Evolutionary conservation across 129 eudicot genomes (phyloP).

Genomic region (Heracleum sosnowskyi): DNA sequence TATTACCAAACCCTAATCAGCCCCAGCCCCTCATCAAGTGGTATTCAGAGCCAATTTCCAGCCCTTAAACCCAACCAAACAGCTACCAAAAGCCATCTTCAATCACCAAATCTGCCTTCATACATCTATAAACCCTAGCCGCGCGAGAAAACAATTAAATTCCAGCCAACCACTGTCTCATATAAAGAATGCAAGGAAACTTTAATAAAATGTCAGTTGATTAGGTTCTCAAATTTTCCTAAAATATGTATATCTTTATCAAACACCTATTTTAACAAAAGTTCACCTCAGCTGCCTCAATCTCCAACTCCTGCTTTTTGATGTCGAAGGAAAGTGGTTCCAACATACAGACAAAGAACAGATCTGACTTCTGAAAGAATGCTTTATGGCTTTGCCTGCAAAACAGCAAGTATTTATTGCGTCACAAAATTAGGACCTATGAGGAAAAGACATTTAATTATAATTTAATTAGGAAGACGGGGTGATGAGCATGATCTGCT

Average conservation of each 20-base stretch:
- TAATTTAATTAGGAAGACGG: neutral
- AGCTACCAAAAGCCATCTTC: too few species aligned
- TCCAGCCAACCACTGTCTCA: too few species aligned
- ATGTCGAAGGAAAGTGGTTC: slow-evolving; percentile 65
- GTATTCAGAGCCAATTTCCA: too few species aligned
- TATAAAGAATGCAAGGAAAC: neutral
- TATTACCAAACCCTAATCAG: too few species aligned
- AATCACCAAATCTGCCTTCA: too few species aligned
- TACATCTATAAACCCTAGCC: too few species aligned
- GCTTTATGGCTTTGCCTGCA: slow-evolving; percentile 81
- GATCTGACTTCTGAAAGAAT: slow-evolving; percentile 77
- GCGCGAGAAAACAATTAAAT: too few species aligned
- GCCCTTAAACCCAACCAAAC: too few species aligned
- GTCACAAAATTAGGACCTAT: neutral
- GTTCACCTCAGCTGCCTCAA: slow-evolving; percentile 83
- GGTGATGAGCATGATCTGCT: neutral
- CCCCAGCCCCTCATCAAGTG: too few species aligned
- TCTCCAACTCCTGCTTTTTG: slow-evolving; percentile 67
- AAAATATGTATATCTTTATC: neutral
- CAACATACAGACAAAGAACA: slow-evolving; percentile 80
- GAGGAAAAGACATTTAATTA: neutral
- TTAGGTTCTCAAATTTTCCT: neutral
- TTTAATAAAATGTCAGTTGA: neutral
- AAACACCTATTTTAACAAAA: neutral
- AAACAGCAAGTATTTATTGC: neutral